A percentile compares a stretch with the other conserved stretches of the same genome.
These are phyloP conservation scores for Cicer judaicum DNA, from an alignment of 306 rosid species.

Conservation along the genomic window DNA sequence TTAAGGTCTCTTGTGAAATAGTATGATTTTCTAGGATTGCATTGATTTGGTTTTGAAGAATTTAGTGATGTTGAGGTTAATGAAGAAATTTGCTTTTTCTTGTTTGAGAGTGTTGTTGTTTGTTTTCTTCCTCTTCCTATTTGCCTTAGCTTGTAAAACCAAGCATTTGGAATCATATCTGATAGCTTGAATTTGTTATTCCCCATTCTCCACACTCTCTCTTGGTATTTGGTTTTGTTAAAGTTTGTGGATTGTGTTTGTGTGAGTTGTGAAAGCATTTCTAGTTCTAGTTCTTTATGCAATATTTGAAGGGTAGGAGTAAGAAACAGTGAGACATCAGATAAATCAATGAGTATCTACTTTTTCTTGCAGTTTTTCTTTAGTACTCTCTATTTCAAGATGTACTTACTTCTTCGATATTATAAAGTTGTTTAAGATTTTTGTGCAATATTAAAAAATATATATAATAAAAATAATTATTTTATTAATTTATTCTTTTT, in stretches of 20 bases:
- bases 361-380: constrained; percentile 21
- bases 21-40: constrained; percentile 71
- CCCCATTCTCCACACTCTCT: constrained; percentile 50
- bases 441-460: no score
- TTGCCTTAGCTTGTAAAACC: constrained; percentile 82
- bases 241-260: background rate
- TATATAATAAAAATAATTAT: no score
- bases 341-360: constrained; percentile 26
- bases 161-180: constrained; percentile 86
- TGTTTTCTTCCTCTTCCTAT: constrained; percentile 58
- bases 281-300: constrained; percentile 20
- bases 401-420: no score
- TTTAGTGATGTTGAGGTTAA: background rate
- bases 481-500: no score
- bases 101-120: constrained; percentile 6
- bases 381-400: background rate
- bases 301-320: constrained; percentile 25
- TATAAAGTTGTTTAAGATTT: no score
- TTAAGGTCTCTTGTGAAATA: constrained; percentile 71
- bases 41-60: constrained; percentile 45
- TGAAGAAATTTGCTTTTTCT: constrained; percentile 42
- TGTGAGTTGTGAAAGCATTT: constrained; percentile 33
- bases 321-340: constrained; percentile 2
- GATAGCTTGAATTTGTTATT: constrained; percentile 73
- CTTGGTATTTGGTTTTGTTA: background rate